Evolutionary conservation across 768 basidiomycete species (phyloP).

Genomic region (Pulveroboletus sp.): DNA sequence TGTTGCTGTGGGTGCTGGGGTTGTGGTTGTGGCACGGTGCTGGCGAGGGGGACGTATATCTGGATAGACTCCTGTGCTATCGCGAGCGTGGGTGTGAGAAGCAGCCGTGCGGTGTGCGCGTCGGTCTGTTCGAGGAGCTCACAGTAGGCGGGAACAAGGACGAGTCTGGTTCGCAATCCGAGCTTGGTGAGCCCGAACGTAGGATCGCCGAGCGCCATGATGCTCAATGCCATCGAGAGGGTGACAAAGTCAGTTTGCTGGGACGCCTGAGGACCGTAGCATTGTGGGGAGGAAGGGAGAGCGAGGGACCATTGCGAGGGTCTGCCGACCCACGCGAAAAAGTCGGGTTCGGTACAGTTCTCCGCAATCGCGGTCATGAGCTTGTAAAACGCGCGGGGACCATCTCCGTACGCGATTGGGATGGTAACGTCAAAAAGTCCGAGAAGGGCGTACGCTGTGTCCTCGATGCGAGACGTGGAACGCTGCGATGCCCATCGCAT

Average conservation of each 20-base stretch:
- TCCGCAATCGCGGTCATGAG: constrained; percentile 16
- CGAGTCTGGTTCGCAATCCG: constrained; percentile 14
- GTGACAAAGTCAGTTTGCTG: constrained; percentile 7
- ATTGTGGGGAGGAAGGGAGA: constrained; percentile 20
- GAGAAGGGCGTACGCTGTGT: constrained; percentile 23
- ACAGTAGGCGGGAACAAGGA: constrained; percentile 21
- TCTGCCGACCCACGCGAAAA: constrained; percentile 22
- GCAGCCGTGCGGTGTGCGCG: constrained; percentile 4
- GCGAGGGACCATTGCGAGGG: constrained; percentile 24
- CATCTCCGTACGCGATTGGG: constrained; percentile 23
- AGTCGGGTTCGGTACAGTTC: constrained; percentile 16
- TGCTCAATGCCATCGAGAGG: not conserved
- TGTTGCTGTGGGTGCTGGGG: not conserved
- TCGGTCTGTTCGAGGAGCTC: constrained; percentile 19
- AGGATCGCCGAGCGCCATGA: constrained; percentile 15
- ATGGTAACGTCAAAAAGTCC: constrained; percentile 21
- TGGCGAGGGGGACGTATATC: constrained; percentile 7
- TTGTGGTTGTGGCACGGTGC: not conserved
- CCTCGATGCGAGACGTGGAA: constrained; percentile 19
- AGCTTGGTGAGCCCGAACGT: constrained; percentile 22
- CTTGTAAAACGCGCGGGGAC: constrained; percentile 19
- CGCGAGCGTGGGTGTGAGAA: constrained; percentile 19
- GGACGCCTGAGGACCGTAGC: constrained; percentile 9
- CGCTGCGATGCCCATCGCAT: constrained; percentile 25
- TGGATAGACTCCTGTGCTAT: constrained; percentile 20